Percentiles rank a stretch among this genome's conserved stretches.
phyloP scores from a whole-genome alignment of 2,329 filamentous ascomycete species.

The Harringtonia lauricola region DNA sequence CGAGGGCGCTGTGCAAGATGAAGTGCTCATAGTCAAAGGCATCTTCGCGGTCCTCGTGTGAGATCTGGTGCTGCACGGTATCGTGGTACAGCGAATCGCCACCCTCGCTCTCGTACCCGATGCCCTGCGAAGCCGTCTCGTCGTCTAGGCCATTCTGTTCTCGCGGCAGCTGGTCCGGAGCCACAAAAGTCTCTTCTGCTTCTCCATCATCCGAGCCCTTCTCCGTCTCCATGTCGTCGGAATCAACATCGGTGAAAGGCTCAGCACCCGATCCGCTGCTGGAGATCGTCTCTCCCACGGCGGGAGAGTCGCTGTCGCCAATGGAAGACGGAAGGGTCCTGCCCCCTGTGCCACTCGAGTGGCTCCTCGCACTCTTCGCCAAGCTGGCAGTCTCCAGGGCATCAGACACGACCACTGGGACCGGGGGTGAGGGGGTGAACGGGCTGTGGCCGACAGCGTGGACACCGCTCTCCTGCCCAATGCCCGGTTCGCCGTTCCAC shows the following conservation, averaged over 20 bases:
- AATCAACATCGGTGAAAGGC: conserved; percentile 15
- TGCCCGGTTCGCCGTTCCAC: conserved; percentile 21
- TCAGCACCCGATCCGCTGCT: neutral
- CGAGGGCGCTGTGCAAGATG: conserved; percentile 86
- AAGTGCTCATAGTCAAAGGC: conserved; percentile 96
- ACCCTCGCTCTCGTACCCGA: conserved; percentile 47
- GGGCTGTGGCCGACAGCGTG: no score
- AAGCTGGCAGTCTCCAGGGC: no score
- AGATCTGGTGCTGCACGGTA: conserved; percentile 46
- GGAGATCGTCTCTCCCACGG: neutral
- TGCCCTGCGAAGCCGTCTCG: conserved; percentile 19
- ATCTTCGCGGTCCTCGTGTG: conserved; percentile 87
- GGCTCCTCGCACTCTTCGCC: conserved; percentile 3
- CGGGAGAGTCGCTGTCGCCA: neutral
- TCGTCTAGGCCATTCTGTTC: conserved; percentile 17
- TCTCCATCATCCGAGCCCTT: conserved; percentile 19
- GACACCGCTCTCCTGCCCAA: conserved; percentile 12
- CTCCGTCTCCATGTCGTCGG: conserved; percentile 29
- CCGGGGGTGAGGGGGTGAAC: no score
- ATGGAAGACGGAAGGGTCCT: neutral
- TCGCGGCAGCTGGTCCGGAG: conserved; percentile 7
- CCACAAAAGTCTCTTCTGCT: conserved; percentile 20
- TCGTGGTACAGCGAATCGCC: conserved; percentile 55
- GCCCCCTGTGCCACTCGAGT: conserved; percentile 1
- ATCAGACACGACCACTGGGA: no score